phyloP scores from a whole-genome alignment of 2,329 filamentous ascomycete genomes.

The Rhynchosporium secalis region DNA sequence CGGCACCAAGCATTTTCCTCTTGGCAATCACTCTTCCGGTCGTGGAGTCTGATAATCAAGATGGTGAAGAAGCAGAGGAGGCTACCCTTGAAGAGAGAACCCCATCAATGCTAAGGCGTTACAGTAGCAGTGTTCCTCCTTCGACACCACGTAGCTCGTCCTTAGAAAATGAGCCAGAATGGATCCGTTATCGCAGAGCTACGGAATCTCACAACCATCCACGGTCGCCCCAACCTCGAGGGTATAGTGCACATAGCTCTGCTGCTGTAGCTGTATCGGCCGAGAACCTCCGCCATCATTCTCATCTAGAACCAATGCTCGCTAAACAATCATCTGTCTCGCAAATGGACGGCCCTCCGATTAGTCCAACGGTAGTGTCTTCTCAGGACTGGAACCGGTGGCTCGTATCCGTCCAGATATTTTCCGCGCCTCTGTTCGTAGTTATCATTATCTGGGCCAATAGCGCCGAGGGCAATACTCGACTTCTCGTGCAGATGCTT shows the following conservation, averaged over 20 bases:
- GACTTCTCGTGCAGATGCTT: slow-evolving; percentile 55
- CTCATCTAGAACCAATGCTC: slow-evolving; percentile 24
- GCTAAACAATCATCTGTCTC: slow-evolving; percentile 22
- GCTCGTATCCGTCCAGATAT: slow-evolving; percentile 82
- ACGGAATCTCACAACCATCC: slow-evolving; percentile 40
- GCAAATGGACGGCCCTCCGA: slow-evolving; percentile 16
- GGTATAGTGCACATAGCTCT: slow-evolving; percentile 39
- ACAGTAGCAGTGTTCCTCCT: slow-evolving; percentile 28
- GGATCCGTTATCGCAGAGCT: slow-evolving; percentile 58
- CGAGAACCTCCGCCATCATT: slow-evolving; percentile 35
- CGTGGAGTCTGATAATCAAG: slow-evolving; percentile 68
- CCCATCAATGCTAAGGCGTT: slow-evolving; percentile 21
- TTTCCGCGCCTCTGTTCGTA: slow-evolving; percentile 84
- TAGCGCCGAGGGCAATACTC: slow-evolving; percentile 55
- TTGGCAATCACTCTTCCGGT: slow-evolving; percentile 90
- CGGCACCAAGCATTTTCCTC: slow-evolving; percentile 86
- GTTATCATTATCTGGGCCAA: slow-evolving; percentile 75
- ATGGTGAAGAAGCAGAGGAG: slow-evolving; percentile 45
- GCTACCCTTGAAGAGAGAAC: slow-evolving; percentile 22
- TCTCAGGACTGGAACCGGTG: slow-evolving; percentile 76
- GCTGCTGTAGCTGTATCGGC: slow-evolving; percentile 39
- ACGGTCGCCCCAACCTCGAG: slow-evolving; percentile 25
- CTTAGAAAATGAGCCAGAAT: slow-evolving; percentile 51
- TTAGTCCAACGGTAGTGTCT: slow-evolving; percentile 15
- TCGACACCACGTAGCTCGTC: slow-evolving; percentile 35